phyloP scores from a whole-genome alignment of 75 land plant genomes.

The Gnetum montanum region DNA sequence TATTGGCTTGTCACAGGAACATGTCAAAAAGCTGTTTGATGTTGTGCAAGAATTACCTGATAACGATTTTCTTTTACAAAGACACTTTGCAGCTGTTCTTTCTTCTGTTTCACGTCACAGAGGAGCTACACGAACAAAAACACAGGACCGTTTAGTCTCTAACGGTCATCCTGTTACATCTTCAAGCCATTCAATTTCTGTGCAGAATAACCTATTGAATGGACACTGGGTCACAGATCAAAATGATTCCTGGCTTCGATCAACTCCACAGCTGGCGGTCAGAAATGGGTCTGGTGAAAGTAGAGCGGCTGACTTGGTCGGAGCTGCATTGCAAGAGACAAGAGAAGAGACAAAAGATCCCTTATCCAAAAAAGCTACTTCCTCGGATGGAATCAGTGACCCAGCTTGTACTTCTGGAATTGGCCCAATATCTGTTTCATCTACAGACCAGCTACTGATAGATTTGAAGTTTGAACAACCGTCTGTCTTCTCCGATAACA shows the following conservation, averaged over 20 bases:
- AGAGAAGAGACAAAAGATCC: constrained; percentile 4
- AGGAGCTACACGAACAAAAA: constrained; percentile 7
- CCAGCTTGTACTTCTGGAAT: constrained; percentile 28
- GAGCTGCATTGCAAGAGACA: constrained; percentile 27
- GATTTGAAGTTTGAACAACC: neutral
- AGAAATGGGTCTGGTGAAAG: constrained; percentile 8
- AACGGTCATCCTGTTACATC: neutral
- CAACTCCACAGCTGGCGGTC: constrained; percentile 1
- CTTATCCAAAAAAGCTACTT: neutral
- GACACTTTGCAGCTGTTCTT: constrained; percentile 70
- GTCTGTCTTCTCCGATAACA: constrained; percentile 22
- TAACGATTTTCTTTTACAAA: constrained; percentile 72
- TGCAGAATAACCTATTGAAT: neutral
- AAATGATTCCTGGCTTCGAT: neutral
- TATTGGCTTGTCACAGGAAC: constrained; percentile 45
- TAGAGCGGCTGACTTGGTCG: constrained; percentile 23
- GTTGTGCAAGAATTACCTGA: constrained; percentile 60
- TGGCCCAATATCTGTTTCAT: no score
- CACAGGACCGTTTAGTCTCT: neutral
- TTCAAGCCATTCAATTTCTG: constrained; percentile 1
- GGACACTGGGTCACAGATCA: constrained; percentile 4
- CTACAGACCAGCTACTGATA: no score
- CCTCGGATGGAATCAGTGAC: constrained; percentile 8
- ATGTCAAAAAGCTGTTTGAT: constrained; percentile 59
- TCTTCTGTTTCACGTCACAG: constrained; percentile 43